These are phyloP conservation scores for Cronartium ribicola DNA, from an alignment of 1,284 basidiomycete genomes.

Conservation along the genomic window DNA sequence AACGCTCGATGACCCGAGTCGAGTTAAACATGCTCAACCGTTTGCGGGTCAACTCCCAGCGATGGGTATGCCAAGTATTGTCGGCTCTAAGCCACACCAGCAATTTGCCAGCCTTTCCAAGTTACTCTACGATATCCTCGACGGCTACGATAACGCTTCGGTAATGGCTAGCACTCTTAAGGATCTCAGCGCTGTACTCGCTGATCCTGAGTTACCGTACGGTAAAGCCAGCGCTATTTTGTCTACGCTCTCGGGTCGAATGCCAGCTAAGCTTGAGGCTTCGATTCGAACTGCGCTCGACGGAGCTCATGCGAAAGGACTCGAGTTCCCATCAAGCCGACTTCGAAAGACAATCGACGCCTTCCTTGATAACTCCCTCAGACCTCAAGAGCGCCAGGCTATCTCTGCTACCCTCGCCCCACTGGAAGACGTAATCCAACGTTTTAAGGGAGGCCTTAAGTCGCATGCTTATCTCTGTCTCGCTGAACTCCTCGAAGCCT, in stretches of 20 bases:
- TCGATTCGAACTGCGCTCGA: slow-evolving; percentile 75
- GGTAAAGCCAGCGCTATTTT: slow-evolving; percentile 78
- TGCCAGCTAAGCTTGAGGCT: slow-evolving; percentile 87
- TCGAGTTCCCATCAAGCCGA: slow-evolving; percentile 74
- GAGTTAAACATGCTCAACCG: slow-evolving; percentile 96
- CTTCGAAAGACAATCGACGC: slow-evolving; percentile 79
- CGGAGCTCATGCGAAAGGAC: slow-evolving; percentile 64
- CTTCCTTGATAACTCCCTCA: slow-evolving; percentile 75
- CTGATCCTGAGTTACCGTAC: slow-evolving; percentile 82
- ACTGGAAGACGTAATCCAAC: slow-evolving; percentile 72
- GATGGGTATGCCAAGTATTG: slow-evolving; percentile 77
- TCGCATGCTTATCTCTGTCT: slow-evolving; percentile 76
- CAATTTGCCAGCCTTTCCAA: slow-evolving; percentile 70
- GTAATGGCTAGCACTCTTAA: slow-evolving; percentile 77
- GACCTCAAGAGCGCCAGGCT: slow-evolving; percentile 70
- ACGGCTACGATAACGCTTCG: slow-evolving; percentile 89
- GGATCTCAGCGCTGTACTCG: slow-evolving; percentile 71
- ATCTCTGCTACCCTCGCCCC: slow-evolving; percentile 69
- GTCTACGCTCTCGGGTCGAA: slow-evolving; percentile 83
- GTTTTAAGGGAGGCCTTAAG: slow-evolving; percentile 77
- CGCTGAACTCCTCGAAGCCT: slow-evolving; percentile 67
- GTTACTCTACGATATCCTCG: slow-evolving; percentile 83
- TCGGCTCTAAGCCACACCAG: slow-evolving; percentile 89
- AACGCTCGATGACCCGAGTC: slow-evolving; percentile 90
- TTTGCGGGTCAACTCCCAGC: slow-evolving; percentile 87